Conservation (phyloP, 2,329 filamentous ascomycete genomes). For the Paecilomyces sp. region DNA sequence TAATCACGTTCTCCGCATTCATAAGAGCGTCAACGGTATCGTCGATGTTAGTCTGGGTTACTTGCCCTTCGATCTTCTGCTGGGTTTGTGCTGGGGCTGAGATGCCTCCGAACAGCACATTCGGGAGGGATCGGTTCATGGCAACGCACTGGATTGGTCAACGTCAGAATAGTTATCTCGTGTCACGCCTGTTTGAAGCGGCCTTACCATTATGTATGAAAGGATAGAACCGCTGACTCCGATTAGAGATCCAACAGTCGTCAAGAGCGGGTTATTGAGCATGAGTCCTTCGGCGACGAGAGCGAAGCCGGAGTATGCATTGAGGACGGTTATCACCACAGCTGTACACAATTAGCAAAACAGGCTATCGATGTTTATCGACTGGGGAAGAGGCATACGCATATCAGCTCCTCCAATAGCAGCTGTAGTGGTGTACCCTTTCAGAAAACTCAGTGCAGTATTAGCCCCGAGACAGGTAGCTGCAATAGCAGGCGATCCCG, state of each 20-base stretch:
- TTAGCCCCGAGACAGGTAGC: slow-evolving; percentile 71
- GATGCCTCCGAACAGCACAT: slow-evolving; percentile 81
- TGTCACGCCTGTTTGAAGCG: neutral
- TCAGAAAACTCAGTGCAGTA: slow-evolving; percentile 69
- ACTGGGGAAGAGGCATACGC: slow-evolving; percentile 41
- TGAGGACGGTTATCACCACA: slow-evolving; percentile 83
- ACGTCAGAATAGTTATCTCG: neutral
- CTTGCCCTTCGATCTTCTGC: slow-evolving; percentile 70
- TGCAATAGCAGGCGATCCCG: slow-evolving; percentile 69
- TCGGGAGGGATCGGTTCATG: slow-evolving; percentile 86
- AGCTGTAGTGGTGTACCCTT: slow-evolving; percentile 80
- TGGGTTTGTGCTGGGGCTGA: slow-evolving; percentile 55
- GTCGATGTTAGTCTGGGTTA: slow-evolving; percentile 71
- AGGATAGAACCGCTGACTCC: slow-evolving; percentile 84
- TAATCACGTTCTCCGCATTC: slow-evolving; percentile 77
- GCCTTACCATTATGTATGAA: slow-evolving; percentile 62
- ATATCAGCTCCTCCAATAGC: slow-evolving; percentile 92
- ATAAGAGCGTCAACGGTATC: slow-evolving; percentile 70
- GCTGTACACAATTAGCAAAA: slow-evolving; percentile 30
- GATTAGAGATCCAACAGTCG: slow-evolving; percentile 78
- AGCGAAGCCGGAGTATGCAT: slow-evolving; percentile 85
- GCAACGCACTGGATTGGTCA: slow-evolving; percentile 58
- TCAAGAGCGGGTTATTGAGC: slow-evolving; percentile 79
- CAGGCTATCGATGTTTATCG: no score
- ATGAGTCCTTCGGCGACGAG: slow-evolving; percentile 87